Evolutionary conservation across 2,329 filamentous ascomycete species (phyloP).

Genomic region (Fusarium paranaense): DNA sequence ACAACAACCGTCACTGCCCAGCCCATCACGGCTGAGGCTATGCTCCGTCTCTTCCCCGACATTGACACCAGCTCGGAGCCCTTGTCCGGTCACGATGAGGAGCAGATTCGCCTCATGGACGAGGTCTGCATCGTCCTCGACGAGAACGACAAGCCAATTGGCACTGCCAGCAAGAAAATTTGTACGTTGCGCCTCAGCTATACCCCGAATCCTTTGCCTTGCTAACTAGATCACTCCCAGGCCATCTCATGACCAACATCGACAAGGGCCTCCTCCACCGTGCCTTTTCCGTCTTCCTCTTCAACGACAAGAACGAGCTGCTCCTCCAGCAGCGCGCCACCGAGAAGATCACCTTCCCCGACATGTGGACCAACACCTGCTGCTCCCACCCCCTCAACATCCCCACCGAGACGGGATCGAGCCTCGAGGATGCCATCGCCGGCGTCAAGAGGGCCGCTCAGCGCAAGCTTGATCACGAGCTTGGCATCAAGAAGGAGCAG

Average conservation of each 20-base stretch:
- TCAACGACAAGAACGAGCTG: slow-evolving; percentile 91
- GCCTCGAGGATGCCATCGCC: slow-evolving; percentile 80
- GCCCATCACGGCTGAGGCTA: slow-evolving; percentile 85
- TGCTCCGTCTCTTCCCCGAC: slow-evolving; percentile 90
- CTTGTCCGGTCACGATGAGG: slow-evolving; percentile 92
- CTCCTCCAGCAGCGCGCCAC: slow-evolving; percentile 94
- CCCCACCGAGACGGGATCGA: slow-evolving; percentile 88
- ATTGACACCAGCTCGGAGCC: slow-evolving; percentile 78
- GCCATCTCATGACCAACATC: slow-evolving; percentile 99
- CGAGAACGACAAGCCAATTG: slow-evolving; percentile 91
- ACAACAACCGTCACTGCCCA: slow-evolving; percentile 62
- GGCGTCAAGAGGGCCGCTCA: slow-evolving; percentile 93
- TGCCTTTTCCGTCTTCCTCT: slow-evolving; percentile 97
- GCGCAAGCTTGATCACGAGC: slow-evolving; percentile 93
- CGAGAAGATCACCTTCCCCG: slow-evolving; percentile 99
- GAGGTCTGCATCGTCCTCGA: slow-evolving; percentile 98
- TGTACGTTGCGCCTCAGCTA: slow-evolving; percentile 69
- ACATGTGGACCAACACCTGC: slow-evolving; percentile 99
- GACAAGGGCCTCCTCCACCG: slow-evolving; percentile 95
- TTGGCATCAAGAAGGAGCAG: slow-evolving; percentile 89
- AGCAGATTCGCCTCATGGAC: slow-evolving; percentile 98
- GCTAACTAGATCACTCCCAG: slow-evolving; percentile 57
- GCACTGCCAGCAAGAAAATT: slow-evolving; percentile 96
- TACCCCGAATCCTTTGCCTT: neutral
- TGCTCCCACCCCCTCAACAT: slow-evolving; percentile 97